These are phyloP conservation scores for Sphagnum magellanicum DNA, from an alignment of 228 moss, liverwort and hornwort genomes.

Conservation along the genomic window DNA sequence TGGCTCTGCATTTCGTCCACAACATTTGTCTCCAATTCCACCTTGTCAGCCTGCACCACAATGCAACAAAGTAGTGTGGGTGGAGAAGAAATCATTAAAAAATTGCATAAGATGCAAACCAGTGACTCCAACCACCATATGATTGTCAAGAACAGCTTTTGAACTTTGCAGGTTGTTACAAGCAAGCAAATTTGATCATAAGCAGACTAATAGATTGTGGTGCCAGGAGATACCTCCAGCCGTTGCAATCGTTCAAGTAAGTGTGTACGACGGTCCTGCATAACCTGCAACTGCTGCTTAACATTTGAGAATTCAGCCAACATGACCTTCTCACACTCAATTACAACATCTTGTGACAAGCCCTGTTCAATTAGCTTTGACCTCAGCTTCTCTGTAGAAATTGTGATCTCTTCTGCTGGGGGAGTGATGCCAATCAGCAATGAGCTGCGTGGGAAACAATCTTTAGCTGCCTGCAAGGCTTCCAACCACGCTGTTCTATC, in stretches of 20 bases:
- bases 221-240: conserved; percentile 55
- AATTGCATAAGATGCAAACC: too few species aligned
- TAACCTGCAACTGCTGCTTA: conserved; percentile 66
- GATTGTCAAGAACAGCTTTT: too few species aligned
- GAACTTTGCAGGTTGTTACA: too few species aligned
- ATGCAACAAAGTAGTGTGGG: too few species aligned
- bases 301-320: conserved; percentile 73
- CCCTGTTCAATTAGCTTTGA: conserved; percentile 54
- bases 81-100: too few species aligned
- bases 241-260: conserved; percentile 77
- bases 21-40: conserved; percentile 97
- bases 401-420: conserved; percentile 66
- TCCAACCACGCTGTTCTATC: conserved; percentile 74
- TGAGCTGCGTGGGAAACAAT: conserved; percentile 75
- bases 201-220: too few species aligned
- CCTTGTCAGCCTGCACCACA: conserved; percentile 80
- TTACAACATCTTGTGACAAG: conserved; percentile 66
- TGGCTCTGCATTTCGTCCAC: conserved; percentile 99
- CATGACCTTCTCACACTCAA: conserved; percentile 82
- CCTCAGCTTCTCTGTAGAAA: conserved; percentile 78
- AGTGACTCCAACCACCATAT: too few species aligned
- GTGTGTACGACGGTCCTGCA: conserved; percentile 73
- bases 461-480: conserved; percentile 68
- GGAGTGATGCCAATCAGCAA: conserved; percentile 46
- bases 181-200: too few species aligned